Percentiles rank a stretch among this genome's conserved stretches.
Conservation (phyloP, 805 yeast genomes). For the Starmerella apis region DNA sequence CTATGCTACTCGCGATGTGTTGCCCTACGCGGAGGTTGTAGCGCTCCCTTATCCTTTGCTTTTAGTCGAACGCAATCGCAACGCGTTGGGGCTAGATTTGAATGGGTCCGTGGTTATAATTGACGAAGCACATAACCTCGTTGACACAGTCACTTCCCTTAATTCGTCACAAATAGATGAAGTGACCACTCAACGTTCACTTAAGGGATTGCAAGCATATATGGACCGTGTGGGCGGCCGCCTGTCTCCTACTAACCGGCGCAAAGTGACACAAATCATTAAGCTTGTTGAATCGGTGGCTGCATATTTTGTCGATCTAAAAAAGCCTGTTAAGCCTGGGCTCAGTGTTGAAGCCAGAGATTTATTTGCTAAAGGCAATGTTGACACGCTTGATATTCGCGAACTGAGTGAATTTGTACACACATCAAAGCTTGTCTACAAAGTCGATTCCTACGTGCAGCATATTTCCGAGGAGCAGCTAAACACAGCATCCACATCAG, state of each 20-base stretch:
- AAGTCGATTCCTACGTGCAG: conserved; percentile 62
- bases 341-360: conserved; percentile 41
- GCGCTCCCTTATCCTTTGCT: conserved; percentile 79
- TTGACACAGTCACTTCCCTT: conserved; percentile 64
- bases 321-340: conserved; percentile 41
- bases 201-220: conserved; percentile 45
- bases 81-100: conserved; percentile 47
- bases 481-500: neutral
- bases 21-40: conserved; percentile 56
- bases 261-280: conserved; percentile 52
- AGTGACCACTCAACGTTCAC: conserved; percentile 39
- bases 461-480: neutral
- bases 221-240: conserved; percentile 49
- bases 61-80: conserved; percentile 51
- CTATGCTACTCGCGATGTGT: conserved; percentile 54
- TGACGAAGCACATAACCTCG: conserved; percentile 85
- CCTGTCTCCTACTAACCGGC: conserved; percentile 60
- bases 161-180: conserved; percentile 51
- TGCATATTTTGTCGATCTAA: conserved; percentile 36
- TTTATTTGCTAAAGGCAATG: conserved; percentile 49
- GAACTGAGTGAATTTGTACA: conserved; percentile 54
- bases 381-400: conserved; percentile 61
- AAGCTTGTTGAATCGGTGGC: conserved; percentile 46
- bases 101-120: conserved; percentile 60
- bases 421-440: conserved; percentile 68